A percentile compares a stretch with the other conserved stretches of the same genome.
These are phyloP conservation scores for Boeremia exigua DNA, from an alignment of 2,329 filamentous ascomycete species.

Conservation along the genomic window DNA sequence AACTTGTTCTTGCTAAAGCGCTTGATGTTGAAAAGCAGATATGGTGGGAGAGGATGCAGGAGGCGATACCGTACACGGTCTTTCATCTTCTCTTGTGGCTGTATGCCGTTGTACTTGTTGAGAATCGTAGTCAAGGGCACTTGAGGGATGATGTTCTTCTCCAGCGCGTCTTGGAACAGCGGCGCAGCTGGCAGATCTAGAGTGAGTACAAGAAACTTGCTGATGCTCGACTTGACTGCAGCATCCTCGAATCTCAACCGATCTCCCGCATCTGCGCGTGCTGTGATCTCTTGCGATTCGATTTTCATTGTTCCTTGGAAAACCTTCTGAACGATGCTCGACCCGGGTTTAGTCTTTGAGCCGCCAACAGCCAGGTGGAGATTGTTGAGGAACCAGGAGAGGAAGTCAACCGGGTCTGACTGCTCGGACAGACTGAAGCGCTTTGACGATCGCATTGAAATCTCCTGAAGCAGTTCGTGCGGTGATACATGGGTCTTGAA, in stretches of 20 bases:
- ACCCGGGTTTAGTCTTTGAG: constrained; percentile 82
- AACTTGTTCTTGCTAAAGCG: constrained; percentile 98
- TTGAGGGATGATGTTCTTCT: constrained; percentile 95
- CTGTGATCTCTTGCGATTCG: constrained; percentile 92
- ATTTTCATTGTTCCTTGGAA: constrained; percentile 94
- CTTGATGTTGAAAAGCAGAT: constrained; percentile 93
- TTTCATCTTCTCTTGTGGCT: constrained; percentile 85
- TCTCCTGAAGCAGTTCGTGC: constrained; percentile 94
- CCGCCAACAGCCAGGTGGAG: constrained; percentile 91
- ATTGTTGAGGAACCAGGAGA: constrained; percentile 97
- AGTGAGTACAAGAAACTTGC: constrained; percentile 88
- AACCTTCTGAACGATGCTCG: constrained; percentile 86
- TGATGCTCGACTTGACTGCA: constrained; percentile 77
- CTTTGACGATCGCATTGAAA: constrained; percentile 87
- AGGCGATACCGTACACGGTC: constrained; percentile 89
- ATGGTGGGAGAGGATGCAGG: constrained; percentile 88
- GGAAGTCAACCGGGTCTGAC: constrained; percentile 94
- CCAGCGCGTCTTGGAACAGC: constrained; percentile 92
- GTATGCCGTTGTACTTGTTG: constrained; percentile 89
- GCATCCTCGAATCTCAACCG: constrained; percentile 92
- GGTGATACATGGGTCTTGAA: constrained; percentile 98
- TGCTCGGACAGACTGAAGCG: constrained; percentile 89
- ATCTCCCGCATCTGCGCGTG: constrained; percentile 85
- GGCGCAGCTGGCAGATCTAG: constrained; percentile 91
- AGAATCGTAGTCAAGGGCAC: constrained; percentile 78